Percentiles rank a stretch among this genome's conserved stretches.
phyloP scores from a whole-genome alignment of 140 eudicot species.

The Oenanthe javanica region DNA sequence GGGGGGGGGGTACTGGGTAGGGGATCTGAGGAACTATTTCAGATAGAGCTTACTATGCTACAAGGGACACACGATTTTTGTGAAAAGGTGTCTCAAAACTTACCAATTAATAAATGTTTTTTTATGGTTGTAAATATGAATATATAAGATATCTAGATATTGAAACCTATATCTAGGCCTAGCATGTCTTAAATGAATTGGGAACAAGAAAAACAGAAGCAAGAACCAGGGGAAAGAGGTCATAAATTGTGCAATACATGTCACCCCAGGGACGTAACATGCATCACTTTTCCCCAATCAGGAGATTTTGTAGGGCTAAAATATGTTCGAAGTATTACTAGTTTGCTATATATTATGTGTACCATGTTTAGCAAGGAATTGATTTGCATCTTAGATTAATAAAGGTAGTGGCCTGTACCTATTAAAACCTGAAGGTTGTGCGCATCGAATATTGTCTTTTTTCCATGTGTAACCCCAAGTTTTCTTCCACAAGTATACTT shows the following conservation, averaged over 20 bases:
- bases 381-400: not conserved
- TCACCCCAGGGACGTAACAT: not conserved
- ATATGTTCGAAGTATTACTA: not conserved
- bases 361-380: not conserved
- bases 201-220: not conserved
- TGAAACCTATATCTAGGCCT: not conserved
- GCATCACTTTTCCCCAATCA: not conserved
- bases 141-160: not conserved
- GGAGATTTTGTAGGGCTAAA: not conserved
- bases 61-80: not conserved
- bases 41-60: not conserved
- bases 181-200: not conserved
- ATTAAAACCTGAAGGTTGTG: not conserved
- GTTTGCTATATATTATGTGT: not conserved
- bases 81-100: not conserved
- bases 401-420: not conserved
- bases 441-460: not conserved
- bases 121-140: not conserved
- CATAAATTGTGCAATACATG: not conserved
- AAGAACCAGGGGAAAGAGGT: not conserved
- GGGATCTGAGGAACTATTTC: not conserved
- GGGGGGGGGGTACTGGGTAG: not conserved
- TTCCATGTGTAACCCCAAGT: not conserved
- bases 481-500: not conserved
- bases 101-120: not conserved